phyloP scores from a whole-genome alignment of 495 filamentous ascomycete genomes.

The Neurospora sublineolata region DNA sequence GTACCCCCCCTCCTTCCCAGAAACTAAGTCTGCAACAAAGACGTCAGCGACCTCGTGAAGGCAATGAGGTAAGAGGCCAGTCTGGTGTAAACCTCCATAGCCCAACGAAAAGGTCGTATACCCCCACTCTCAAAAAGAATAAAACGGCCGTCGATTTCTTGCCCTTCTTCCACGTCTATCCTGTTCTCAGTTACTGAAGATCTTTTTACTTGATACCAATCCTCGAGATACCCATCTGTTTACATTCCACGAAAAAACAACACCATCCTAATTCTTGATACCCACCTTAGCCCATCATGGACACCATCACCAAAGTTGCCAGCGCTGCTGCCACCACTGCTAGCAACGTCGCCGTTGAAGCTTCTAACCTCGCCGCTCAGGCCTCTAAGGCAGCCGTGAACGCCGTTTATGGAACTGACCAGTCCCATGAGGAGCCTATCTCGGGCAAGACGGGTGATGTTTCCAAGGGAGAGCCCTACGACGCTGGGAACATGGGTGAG shows the following conservation, averaged over 20 bases:
- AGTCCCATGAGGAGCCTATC: constrained; percentile 36
- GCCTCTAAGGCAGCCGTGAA: constrained; percentile 24
- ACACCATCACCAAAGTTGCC: constrained; percentile 41
- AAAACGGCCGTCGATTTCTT: neutral
- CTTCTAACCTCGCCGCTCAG: neutral
- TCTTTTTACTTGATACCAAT: neutral
- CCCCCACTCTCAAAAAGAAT: neutral
- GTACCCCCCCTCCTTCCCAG: neutral
- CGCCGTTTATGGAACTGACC: constrained; percentile 38
- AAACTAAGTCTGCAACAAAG: constrained; percentile 7
- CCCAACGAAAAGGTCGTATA: neutral
- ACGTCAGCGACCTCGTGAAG: constrained; percentile 10
- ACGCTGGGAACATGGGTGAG: constrained; percentile 43
- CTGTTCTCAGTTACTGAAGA: neutral
- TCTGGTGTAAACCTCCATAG: neutral
- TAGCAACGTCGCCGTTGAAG: neutral
- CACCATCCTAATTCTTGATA: neutral
- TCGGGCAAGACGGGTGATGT: constrained; percentile 41
- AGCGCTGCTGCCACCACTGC: constrained; percentile 6
- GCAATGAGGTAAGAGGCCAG: neutral
- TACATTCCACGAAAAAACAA: neutral
- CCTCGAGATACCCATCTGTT: neutral
- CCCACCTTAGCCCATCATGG: constrained; percentile 28
- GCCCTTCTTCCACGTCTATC: neutral
- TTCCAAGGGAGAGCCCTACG: constrained; percentile 46